Conservation (phyloP, 2,329 filamentous ascomycete genomes). For the Diatrype stigma region DNA sequence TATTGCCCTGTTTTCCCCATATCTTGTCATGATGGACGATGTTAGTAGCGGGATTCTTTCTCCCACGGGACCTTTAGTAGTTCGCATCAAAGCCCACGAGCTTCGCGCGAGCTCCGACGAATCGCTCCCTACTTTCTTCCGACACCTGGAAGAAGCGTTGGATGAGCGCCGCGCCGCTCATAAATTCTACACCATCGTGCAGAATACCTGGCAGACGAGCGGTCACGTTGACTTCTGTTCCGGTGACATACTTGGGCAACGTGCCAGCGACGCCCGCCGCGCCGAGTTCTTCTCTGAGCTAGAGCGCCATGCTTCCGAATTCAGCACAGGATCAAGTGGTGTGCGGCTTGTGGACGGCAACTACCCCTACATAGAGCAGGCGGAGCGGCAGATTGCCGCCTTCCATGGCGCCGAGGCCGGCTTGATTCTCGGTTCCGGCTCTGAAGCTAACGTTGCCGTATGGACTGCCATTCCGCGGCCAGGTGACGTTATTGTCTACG, state of each 20-base stretch:
- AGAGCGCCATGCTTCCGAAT: constrained; percentile 31
- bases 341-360: constrained; percentile 64
- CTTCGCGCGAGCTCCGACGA: too few relatives aligned
- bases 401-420: constrained; percentile 58
- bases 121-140: constrained; percentile 19
- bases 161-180: constrained; percentile 17
- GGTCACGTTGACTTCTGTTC: constrained; percentile 52
- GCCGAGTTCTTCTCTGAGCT: constrained; percentile 40
- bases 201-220: background rate
- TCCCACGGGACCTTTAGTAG: too few relatives aligned
- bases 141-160: constrained; percentile 28
- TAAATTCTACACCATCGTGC: background rate
- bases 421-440: constrained; percentile 57
- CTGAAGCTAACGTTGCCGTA: constrained; percentile 49
- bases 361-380: constrained; percentile 52
- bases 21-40: too few relatives aligned
- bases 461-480: constrained; percentile 45
- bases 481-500: constrained; percentile 57
- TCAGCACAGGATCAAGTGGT: constrained; percentile 47
- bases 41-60: too few relatives aligned
- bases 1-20: too few relatives aligned
- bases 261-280: constrained; percentile 40
- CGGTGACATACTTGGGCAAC: constrained; percentile 61
- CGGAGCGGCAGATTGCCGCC: constrained; percentile 50
- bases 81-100: too few relatives aligned